Percentiles rank a stretch among this genome's conserved stretches.
phyloP scores from a whole-genome alignment of 805 yeast genomes.

The Pichia scutulata region DNA sequence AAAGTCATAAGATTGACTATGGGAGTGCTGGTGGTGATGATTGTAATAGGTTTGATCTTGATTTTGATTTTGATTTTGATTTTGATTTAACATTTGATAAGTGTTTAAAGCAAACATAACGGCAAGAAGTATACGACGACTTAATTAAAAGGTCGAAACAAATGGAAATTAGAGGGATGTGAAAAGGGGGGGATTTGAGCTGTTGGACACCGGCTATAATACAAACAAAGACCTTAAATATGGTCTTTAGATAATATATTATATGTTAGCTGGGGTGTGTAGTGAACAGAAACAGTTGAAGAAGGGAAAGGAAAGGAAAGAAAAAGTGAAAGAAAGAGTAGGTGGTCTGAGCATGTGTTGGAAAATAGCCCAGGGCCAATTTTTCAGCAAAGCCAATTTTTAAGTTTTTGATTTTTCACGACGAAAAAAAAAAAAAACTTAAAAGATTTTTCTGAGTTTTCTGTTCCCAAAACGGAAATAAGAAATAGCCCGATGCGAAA shows the following conservation, averaged over 20 bases:
- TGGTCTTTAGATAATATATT: not conserved
- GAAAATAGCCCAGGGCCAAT: not conserved
- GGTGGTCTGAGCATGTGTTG: not conserved
- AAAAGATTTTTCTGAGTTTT: too few relatives aligned
- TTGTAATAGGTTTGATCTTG: not conserved
- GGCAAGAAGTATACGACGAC: conserved; percentile 4
- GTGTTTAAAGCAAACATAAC: not conserved
- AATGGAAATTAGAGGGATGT: not conserved
- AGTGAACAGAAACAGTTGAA: conserved; percentile 5
- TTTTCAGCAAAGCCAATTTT: not conserved
- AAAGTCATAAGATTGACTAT: not conserved
- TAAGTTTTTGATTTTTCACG: too few relatives aligned
- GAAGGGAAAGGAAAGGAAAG: not conserved
- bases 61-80: not conserved
- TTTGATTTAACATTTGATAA: not conserved
- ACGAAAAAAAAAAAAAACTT: too few relatives aligned
- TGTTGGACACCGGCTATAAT: not conserved
- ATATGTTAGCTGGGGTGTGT: not conserved
- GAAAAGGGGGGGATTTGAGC: too few relatives aligned
- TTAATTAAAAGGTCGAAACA: conserved; percentile 10
- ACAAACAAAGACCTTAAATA: not conserved
- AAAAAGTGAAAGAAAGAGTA: not conserved
- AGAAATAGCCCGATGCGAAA: too few relatives aligned
- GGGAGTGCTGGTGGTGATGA: not conserved
- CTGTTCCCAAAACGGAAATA: too few relatives aligned